Evolutionary conservation across 257 asterid genomes (phyloP).

Genomic region (Solanum clarkiae): DNA sequence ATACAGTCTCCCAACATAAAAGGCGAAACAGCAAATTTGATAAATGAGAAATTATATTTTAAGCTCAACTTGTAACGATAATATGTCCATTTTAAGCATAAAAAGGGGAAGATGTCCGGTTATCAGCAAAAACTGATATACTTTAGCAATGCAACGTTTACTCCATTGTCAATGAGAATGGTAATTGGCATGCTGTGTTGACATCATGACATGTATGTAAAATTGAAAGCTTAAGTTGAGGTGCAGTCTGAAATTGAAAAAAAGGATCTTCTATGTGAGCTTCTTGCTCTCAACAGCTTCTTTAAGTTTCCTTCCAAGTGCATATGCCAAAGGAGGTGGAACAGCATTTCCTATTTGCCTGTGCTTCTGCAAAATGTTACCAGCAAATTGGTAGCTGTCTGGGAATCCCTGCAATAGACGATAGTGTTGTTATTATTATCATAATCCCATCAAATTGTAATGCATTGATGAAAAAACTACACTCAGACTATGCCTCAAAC

Average conservation of each 20-base stretch:
- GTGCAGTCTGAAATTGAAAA: neutral
- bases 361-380: constrained; percentile 60
- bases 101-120: neutral
- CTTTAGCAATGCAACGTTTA: neutral
- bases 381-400: constrained; percentile 61
- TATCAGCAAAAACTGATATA: neutral
- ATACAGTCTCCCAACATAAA: neutral
- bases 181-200: neutral
- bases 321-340: constrained; percentile 92
- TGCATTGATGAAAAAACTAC: neutral
- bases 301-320: constrained; percentile 69
- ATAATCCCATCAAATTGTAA: neutral
- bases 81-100: neutral
- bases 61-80: neutral
- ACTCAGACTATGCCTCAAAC: neutral
- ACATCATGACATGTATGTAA: neutral
- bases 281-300: constrained; percentile 53
- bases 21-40: neutral
- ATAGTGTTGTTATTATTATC: neutral
- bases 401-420: constrained; percentile 64
- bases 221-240: neutral
- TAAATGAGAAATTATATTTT: neutral
- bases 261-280: neutral
- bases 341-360: constrained; percentile 95
- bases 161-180: neutral